Evolutionary conservation across 371 early-diverging fungal genomes (phyloP), one percentile per base, ranked within the genome.

Genomic region (Amoeboaphelidium protococcarum): DNA sequence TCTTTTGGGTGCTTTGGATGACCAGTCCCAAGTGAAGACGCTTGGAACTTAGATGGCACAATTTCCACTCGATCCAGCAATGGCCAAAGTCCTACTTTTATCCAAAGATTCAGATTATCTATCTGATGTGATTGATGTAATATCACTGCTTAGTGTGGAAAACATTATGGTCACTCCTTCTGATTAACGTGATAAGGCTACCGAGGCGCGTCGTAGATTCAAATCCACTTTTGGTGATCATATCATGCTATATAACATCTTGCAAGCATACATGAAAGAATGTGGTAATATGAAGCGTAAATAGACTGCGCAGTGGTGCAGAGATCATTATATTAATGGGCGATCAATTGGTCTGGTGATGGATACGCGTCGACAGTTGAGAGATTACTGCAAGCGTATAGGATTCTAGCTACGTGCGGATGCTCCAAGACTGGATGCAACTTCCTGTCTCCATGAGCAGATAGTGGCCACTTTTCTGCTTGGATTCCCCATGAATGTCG

Each of bases 31-130:
- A 53, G 54, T 98, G 50, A 99, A 96, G 16, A 90, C 90, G 59
- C 62, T 94, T 20, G 98, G 99, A 0, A 75, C 91, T 23, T 65
- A 88, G 23, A 96, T 99, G 95, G 91, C 96, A 20, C 92, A 94
- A 69, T 92, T 92, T 53, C 98, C 97, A 0, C 69, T 89, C 54
- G 91, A 95, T 58, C 98, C 98, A 1, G 80, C 82, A 71, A 59
- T 94, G 54, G 80, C 88, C 48, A 91, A 89, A 58, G 71, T 86
- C 1, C 69, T 96, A 48, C 69, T 98, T 25, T 82, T 77, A 3
- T 77, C 91, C 0, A 87, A 83, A 50, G 78, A 85, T 52, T 88
- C 82, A 54, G 66, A 71, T 23, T 97, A 96, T 57, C 74, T 87
- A 1, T 86, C 92, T 53, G 94, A 82, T 60, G 67, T 78, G 52